Evolutionary conservation across 208 protist genomes (phyloP), one percentile per base, ranked within the genome.

Genomic region (Leishmania tarentolae): DNA sequence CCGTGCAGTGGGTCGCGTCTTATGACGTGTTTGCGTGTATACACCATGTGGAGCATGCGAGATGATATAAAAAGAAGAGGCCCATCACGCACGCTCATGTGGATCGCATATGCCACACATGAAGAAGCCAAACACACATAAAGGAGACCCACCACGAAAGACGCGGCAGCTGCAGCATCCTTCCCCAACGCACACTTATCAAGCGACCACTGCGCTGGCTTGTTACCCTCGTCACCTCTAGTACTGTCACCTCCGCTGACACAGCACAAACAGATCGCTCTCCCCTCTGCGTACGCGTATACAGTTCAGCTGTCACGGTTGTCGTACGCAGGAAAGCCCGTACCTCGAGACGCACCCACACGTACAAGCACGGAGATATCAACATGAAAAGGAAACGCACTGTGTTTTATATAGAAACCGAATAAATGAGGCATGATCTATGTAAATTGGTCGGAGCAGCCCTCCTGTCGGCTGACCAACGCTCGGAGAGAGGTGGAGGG

Each of bases 271-370:
- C 15, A 8, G 15, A 42, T 79, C 47, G 50, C 61, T 46, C 72
- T 83, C 73, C 31, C 73, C 57, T 44, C 50, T 56, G 70, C 75
- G 1, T 28, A 63, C 61, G 46, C 53, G 59, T 56, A 56, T 28
- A 40, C 28, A 40, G 44, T 56, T 40, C 75, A 13, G 35, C 31
- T 40, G 44, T 59, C 50, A 35, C 44, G 28, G 21, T 35, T 40
- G n/a, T 31, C 35, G 21, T 37, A 21, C 40, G 3, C 69, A 13
- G 40, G 53, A 1, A 37, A 2, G 19, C 24, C 35, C 28, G 37
- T 21, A 9, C n/a, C n/a, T n/a, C n/a, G n/a, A 63, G 57, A 15
- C 21, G 21, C 57, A 31, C 57, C 7, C 17, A 35, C 59, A 65
- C 40, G 4, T 6, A 53, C 21, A 53, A 8, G n/a, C 24, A 73